Percentiles rank a stretch among this genome's conserved stretches.
These are phyloP conservation scores for Flaveria robusta DNA, from an alignment of 129 eudicot genomes.

Conservation along the genomic window DNA sequence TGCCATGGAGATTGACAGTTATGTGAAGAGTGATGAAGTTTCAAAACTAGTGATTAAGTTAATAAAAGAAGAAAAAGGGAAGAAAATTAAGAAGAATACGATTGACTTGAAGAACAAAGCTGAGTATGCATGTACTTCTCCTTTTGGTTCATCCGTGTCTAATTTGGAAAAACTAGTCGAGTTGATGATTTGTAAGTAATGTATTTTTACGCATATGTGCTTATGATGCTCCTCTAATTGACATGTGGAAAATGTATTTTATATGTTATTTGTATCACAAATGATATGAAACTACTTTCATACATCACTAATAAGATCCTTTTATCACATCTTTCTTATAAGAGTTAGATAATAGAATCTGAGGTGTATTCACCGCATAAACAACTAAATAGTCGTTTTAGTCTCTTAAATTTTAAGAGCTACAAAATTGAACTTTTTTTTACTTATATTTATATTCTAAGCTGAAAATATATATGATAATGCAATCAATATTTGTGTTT, in stretches of 20 bases:
- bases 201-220: background rate
- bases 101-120: conserved; percentile 34
- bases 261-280: background rate
- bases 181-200: background rate
- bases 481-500: no score
- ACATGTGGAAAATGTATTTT: background rate
- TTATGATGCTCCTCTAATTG: background rate
- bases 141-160: conserved; percentile 26
- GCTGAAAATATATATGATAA: no score
- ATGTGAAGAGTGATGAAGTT: conserved; percentile 32
- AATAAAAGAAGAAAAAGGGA: conserved; percentile 33
- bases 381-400: no score
- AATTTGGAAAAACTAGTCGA: conserved; percentile 28
- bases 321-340: background rate
- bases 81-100: conserved; percentile 20
- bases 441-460: no score
- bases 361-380: no score
- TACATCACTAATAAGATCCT: background rate
- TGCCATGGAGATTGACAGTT: conserved; percentile 28
- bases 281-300: background rate
- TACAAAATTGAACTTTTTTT: no score
- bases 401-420: no score
- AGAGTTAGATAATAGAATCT: no score
- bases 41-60: conserved; percentile 35
- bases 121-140: conserved; percentile 25